Evolutionary conservation across 1,284 basidiomycete species (phyloP).

Genomic region (Uromyces viciae-fabae): DNA sequence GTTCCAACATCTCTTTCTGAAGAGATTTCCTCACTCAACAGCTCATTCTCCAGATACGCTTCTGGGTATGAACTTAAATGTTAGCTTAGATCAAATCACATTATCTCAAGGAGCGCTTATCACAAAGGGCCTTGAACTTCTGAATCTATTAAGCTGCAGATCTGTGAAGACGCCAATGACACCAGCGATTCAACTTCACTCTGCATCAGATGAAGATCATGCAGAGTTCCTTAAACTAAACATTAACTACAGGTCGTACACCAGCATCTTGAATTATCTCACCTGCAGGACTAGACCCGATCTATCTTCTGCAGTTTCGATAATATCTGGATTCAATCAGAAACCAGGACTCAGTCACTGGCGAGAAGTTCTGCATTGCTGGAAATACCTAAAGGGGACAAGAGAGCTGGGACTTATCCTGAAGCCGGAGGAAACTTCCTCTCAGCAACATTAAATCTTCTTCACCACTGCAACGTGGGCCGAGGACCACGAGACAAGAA

Average conservation of each 20-base stretch:
- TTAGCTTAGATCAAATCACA: neutral
- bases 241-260: neutral
- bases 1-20: neutral
- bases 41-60: neutral
- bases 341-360: neutral
- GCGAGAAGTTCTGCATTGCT: neutral
- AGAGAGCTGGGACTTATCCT: neutral
- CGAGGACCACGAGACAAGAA: neutral
- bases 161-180: neutral
- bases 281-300: neutral
- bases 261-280: neutral
- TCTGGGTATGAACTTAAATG: neutral
- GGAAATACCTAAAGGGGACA: neutral
- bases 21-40: neutral
- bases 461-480: neutral
- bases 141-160: neutral
- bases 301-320: neutral
- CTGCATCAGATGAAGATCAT: neutral
- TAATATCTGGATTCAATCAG: neutral
- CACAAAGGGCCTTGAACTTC: neutral
- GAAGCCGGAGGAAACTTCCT: too few species aligned
- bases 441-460: neutral
- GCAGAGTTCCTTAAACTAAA: neutral
- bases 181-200: neutral
- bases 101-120: neutral